phyloP scores from a whole-genome alignment of 495 filamentous ascomycete species.

The Umbilicaria muhlenbergii region DNA sequence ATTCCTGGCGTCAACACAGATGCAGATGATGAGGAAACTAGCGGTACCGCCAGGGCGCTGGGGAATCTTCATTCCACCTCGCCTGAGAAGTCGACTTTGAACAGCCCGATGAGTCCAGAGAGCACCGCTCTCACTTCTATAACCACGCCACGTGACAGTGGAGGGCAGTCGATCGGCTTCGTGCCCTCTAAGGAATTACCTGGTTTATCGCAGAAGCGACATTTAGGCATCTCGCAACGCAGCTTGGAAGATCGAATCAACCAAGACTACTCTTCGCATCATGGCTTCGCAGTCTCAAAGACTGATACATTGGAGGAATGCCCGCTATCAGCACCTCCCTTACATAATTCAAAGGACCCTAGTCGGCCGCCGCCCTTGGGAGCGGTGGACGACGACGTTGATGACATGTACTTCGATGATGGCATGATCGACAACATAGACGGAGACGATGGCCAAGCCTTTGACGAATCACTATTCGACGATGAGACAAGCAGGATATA shows the following conservation, averaged over 20 bases:
- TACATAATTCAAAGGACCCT: no score
- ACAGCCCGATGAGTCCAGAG: constrained; percentile 21
- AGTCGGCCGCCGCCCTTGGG: no score
- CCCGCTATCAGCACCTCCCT: no score
- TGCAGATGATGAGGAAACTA: constrained; percentile 29
- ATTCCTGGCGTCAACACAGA: constrained; percentile 64
- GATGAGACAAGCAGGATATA: constrained; percentile 39
- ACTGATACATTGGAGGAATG: no score
- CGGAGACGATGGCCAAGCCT: constrained; percentile 36
- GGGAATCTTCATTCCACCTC: constrained; percentile 39
- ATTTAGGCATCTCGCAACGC: not conserved
- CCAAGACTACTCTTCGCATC: not conserved
- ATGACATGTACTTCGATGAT: constrained; percentile 74
- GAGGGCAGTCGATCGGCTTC: constrained; percentile 32
- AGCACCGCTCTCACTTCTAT: constrained; percentile 25
- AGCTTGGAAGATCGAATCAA: not conserved
- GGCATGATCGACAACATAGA: constrained; percentile 47
- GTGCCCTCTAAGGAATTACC: constrained; percentile 12
- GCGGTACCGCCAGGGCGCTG: constrained; percentile 14
- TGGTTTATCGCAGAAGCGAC: not conserved
- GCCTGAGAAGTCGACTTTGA: constrained; percentile 29
- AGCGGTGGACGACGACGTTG: constrained; percentile 19
- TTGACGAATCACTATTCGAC: constrained; percentile 73
- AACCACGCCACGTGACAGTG: constrained; percentile 36
- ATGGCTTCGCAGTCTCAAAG: constrained; percentile 4